A percentile compares a stretch with the other conserved stretches of the same genome.
These are phyloP conservation scores for Aspergillus pseudoviridinutans DNA, from an alignment of 2,329 filamentous ascomycete species.

Conservation along the genomic window DNA sequence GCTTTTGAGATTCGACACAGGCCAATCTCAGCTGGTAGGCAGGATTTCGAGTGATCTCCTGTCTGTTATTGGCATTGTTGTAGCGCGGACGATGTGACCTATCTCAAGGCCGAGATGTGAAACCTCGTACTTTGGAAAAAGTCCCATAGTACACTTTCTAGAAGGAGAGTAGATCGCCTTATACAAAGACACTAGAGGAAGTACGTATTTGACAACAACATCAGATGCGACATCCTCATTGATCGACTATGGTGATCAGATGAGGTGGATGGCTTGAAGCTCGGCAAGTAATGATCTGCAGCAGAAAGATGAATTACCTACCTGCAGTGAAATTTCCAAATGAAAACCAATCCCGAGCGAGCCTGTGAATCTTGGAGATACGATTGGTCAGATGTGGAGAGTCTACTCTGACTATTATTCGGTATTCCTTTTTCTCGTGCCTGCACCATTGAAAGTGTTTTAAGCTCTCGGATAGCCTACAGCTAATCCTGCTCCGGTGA, in stretches of 20 bases:
- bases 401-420: not conserved
- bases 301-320: slow-evolving; percentile 13
- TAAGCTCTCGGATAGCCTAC: not conserved
- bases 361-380: slow-evolving; percentile 1
- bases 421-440: not conserved
- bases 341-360: slow-evolving; percentile 1
- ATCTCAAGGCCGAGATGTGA: not conserved
- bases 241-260: no score
- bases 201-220: no score
- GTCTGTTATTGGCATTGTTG: no score
- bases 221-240: no score
- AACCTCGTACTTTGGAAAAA: not conserved
- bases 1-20: not conserved
- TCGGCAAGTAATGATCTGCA: slow-evolving; percentile 11
- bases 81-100: not conserved
- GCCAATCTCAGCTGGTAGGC: not conserved
- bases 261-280: slow-evolving; percentile 1
- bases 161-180: no score
- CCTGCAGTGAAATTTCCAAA: slow-evolving; percentile 11
- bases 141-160: no score
- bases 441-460: not conserved
- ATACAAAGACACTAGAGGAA: no score
- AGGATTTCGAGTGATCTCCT: not conserved
- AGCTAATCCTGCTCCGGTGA: not conserved
- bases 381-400: slow-evolving; percentile 3